These are phyloP conservation scores for Geranomyces michiganensis DNA, from an alignment of 192 early-diverging fungal genomes.

Conservation along the genomic window DNA sequence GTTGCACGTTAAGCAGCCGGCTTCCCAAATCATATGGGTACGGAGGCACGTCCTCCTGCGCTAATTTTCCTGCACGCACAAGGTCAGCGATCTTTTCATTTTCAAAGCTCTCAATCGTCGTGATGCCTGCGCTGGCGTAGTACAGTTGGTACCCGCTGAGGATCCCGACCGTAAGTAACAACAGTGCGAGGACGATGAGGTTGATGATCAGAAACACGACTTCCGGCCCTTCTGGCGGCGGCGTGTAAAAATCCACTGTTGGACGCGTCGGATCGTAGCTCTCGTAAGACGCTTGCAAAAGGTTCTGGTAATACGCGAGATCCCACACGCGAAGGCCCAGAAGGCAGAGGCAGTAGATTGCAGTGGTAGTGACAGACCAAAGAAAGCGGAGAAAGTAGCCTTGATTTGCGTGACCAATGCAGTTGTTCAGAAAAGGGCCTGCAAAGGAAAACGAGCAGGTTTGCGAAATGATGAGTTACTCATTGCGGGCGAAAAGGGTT, in stretches of 20 bases:
- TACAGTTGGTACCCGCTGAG: constrained; percentile 74
- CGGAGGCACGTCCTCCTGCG: constrained; percentile 38
- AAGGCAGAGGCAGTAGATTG: constrained; percentile 58
- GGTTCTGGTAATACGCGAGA: constrained; percentile 44
- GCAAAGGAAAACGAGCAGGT: background rate
- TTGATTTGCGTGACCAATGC: constrained; percentile 76
- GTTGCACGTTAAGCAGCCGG: constrained; percentile 67
- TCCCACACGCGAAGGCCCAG: constrained; percentile 58
- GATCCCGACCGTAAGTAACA: constrained; percentile 71
- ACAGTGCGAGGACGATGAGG: constrained; percentile 67
- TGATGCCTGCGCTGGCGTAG: constrained; percentile 70
- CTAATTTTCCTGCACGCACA: constrained; percentile 63
- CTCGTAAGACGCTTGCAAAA: constrained; percentile 16
- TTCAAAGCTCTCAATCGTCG: constrained; percentile 85
- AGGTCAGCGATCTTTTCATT: constrained; percentile 69
- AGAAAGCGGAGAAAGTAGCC: constrained; percentile 82
- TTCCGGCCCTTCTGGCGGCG: constrained; percentile 61
- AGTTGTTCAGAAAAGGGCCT: constrained; percentile 88
- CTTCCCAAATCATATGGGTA: constrained; percentile 85
- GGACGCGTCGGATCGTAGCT: background rate
- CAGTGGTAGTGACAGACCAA: constrained; percentile 62
- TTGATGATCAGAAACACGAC: constrained; percentile 76
- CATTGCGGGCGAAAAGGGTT: background rate
- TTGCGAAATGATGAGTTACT: background rate
- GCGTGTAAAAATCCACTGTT: constrained; percentile 47